Percentiles rank a stretch among this genome's conserved stretches.
Conservation (phyloP, 179 eudicot genomes). For the Vitellaria paradoxa region DNA sequence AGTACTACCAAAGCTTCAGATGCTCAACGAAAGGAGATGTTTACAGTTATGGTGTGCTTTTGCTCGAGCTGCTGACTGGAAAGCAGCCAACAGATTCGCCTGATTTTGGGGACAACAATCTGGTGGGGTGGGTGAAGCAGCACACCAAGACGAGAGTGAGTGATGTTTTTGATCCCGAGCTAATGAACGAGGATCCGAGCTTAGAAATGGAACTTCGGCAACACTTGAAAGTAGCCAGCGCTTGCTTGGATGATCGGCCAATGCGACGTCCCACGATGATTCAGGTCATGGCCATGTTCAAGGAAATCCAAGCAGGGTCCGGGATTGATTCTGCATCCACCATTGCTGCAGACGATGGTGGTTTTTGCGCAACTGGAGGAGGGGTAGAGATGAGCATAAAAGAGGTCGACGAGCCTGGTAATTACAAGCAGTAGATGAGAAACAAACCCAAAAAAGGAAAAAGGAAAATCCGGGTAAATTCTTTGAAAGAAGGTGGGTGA, state of each 20-base stretch:
- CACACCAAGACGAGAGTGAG: constrained; percentile 58
- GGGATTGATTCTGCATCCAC: constrained; percentile 63
- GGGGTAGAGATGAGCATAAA: constrained; percentile 79
- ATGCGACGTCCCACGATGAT: constrained; percentile 84
- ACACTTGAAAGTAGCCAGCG: constrained; percentile 70
- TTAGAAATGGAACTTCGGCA: constrained; percentile 75
- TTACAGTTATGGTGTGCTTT: constrained; percentile 85
- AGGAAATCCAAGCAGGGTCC: constrained; percentile 88
- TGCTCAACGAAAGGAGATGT: constrained; percentile 91
- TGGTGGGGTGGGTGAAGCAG: constrained; percentile 92
- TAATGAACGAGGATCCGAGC: constrained; percentile 63
- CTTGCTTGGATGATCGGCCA: constrained; percentile 86
- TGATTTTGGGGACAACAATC: constrained; percentile 90
- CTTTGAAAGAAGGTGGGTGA: constrained; percentile 11
- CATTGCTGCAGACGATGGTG: constrained; percentile 41
- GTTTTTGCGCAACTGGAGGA: constrained; percentile 50
- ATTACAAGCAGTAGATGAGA: constrained; percentile 27
- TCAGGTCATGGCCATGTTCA: constrained; percentile 97
- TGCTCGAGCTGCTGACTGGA: constrained; percentile 85
- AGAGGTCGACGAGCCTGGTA: constrained; percentile 60
- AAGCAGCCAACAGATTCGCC: constrained; percentile 71
- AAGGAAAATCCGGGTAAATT: neutral
- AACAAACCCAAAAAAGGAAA: neutral
- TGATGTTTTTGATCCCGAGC: constrained; percentile 67
- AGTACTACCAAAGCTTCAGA: constrained; percentile 81